These are phyloP conservation scores for Sicyos edulis DNA, from an alignment of 306 rosid genomes.

Conservation along the genomic window DNA sequence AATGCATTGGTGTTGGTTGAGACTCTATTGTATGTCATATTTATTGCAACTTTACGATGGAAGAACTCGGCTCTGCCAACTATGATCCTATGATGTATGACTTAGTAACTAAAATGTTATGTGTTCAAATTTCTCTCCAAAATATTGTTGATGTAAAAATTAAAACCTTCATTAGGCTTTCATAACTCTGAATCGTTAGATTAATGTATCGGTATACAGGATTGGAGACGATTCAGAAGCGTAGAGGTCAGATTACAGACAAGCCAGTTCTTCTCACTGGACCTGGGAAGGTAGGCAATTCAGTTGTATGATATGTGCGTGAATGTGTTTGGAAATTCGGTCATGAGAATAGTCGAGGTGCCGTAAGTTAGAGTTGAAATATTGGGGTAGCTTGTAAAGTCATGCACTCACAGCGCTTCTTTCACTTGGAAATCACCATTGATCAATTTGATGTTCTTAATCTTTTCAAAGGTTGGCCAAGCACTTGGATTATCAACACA, in stretches of 20 bases:
- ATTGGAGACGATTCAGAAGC: constrained; percentile 74
- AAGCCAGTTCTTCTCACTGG: constrained; percentile 82
- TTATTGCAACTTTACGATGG: not conserved
- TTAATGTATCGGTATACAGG: constrained; percentile 36
- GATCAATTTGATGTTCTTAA: not conserved
- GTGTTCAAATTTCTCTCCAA: too few species aligned
- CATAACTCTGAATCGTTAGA: not conserved
- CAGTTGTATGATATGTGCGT: too few species aligned
- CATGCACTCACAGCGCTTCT: too few species aligned
- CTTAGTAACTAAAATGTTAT: too few species aligned
- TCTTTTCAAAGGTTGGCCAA: constrained; percentile 65
- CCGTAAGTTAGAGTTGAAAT: not conserved
- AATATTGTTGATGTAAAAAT: too few species aligned
- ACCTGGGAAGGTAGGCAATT: constrained; percentile 68
- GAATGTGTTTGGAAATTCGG: too few species aligned
- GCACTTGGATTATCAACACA: constrained; percentile 87
- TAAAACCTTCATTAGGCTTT: not conserved
- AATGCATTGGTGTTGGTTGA: not conserved
- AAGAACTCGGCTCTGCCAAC: not conserved
- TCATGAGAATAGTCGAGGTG: too few species aligned
- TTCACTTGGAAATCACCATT: too few species aligned
- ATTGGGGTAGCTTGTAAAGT: not conserved
- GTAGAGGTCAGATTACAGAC: constrained; percentile 69
- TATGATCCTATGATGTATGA: too few species aligned
- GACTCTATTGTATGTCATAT: not conserved